Evolutionary conservation across 805 yeast species (phyloP), one percentile per base, ranked within the genome.

Genomic region (Yamadazyma ubonensis): DNA sequence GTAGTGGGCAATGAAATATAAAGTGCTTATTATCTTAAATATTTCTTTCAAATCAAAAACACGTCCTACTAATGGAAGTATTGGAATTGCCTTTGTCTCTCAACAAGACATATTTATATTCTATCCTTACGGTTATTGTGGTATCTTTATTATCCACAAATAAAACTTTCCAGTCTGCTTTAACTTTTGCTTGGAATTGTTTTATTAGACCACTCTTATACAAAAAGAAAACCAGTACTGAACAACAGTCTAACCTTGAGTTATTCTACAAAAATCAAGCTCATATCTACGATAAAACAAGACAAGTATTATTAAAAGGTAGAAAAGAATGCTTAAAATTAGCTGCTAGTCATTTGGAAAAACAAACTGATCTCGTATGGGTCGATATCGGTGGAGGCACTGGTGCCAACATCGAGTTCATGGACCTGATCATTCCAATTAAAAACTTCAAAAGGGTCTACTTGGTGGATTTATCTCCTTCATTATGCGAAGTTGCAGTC

Each of bases 371-470:
- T 36, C 61, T 82, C 32, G 78, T 82, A 32, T 83, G 90, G 90
- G 70, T 83, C 36, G 90, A 83, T 56, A 75, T 86, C 53, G 95
- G 95, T 36, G 95, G 95, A 22, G 95, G 95, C 17, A 86, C 95
- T 5, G 95, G 95, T 34, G 71, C 79, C 60, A 86, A 86, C 62
- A 81, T 86, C 52, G 93, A 86, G 60, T 71, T 74, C 51, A 86
- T 86, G 95, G 68, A 82, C 55, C 55, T 67, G 30, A 63, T 78
- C 33, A 62, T 75, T 36, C 70, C 79, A 10, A 58, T 81, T 30
- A 43, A 51, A 8, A 61, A 68, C 47, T 86, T 86, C 60, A 73
- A 75, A 48, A 83, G 83, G 10, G 73, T 86, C 35, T 83, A 83
- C 53, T 70, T 86, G 41, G 79, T 86, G 34, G 95, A 86, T 57